phyloP scores from a whole-genome alignment of 192 early-diverging fungal species.

The Podila horticola region DNA sequence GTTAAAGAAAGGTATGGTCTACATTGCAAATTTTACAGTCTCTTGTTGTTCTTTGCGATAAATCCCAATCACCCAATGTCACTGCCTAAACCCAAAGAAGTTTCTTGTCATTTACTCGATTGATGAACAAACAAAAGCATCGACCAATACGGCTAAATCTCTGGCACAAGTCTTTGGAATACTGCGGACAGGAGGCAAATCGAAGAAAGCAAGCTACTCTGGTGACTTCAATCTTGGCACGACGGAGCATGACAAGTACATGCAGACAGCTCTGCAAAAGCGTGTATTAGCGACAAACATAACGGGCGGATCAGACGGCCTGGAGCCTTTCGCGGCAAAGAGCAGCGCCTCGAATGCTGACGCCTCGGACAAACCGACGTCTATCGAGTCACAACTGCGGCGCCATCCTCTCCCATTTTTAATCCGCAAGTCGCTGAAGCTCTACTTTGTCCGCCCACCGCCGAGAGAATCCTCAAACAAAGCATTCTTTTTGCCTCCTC shows the following conservation, averaged over 20 bases:
- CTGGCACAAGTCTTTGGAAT: conserved; percentile 26
- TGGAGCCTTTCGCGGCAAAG: background rate
- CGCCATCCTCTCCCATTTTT: conserved; percentile 21
- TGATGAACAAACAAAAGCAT: conserved; percentile 3
- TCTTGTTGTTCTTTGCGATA: no score
- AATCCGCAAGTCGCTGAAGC: conserved; percentile 40
- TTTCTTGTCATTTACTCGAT: background rate
- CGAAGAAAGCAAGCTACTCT: conserved; percentile 9
- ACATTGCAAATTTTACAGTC: no score
- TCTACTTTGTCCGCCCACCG: conserved; percentile 42
- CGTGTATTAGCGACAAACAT: background rate
- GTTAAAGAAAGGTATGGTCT: no score
- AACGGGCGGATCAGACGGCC: background rate
- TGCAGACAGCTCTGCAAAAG: conserved; percentile 16
- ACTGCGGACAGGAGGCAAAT: conserved; percentile 23
- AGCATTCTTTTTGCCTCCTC: conserved; percentile 31
- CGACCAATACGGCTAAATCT: conserved; percentile 22
- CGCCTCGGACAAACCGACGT: background rate
- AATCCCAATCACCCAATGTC: no score
- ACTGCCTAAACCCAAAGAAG: no score
- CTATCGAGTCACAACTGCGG: background rate
- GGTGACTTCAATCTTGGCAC: conserved; percentile 31
- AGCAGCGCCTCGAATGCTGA: background rate
- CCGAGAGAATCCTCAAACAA: conserved; percentile 15
- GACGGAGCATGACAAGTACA: conserved; percentile 20